Base-by-base conservation (phyloP, 2,329 filamentous ascomycete genomes). In the Daldinia eschscholtzii region DNA sequence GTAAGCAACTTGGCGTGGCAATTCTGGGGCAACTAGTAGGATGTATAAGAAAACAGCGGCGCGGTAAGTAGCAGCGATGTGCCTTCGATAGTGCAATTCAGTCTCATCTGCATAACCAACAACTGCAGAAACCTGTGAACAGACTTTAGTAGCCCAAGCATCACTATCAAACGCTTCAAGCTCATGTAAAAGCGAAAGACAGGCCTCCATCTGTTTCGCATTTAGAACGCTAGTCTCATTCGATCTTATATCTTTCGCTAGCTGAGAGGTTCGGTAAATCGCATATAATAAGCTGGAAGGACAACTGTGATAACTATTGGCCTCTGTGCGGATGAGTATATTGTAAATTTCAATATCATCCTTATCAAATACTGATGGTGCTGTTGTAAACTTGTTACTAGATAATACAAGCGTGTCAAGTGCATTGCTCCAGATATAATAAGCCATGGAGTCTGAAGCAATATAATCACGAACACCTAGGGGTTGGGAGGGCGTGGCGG, bases 21-120 rank as follows among this genome's bases (percentile, higher is more conserved):
- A 63, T 33, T 71, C 72, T 0, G 76, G 76, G 1, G 75, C 73
- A 1, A 76, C 70, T 50, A 84, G 80, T 2, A 85, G 74, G 46
- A 86, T 82, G 73, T 85, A 85, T 6, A 85, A 72, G 66, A 82
- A 85, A 2, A 81, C 82, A 3, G 83, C 82, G 1, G 83, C 83
- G 46, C 83, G 81, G 69, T 85, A 84, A 5, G 83, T 82, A 1
- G 80, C 81, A 0, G 83, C 83, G 9, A 85, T 80, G 60, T 82
- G 80, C 2, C 80, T 78, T 26, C 83, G 81, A 46, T 75, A 68
- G 2, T 58, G 56, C 42, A 82, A 78, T 44, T 84, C 80, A 4
- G 81, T 76, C 55, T 84, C 81, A 18, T 79, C 77, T 10, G 80
- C 73, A 18, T 79, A 75, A 4, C 73, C 73, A 10, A 74, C 28